Conservation (phyloP, 2,329 filamentous ascomycete genomes). For the Mycogone perniciosa region DNA sequence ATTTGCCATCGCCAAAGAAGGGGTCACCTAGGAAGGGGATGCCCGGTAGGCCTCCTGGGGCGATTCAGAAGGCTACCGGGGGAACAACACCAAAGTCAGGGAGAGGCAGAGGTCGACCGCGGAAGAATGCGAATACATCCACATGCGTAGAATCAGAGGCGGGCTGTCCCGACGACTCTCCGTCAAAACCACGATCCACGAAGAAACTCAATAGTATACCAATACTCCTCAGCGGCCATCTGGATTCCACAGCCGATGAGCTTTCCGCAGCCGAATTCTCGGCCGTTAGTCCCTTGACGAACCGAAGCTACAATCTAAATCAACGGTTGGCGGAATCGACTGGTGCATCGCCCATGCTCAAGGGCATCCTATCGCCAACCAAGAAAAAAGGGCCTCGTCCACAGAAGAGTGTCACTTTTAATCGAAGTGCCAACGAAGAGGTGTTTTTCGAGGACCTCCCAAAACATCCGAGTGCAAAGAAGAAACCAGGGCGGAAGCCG, state of each 20-base stretch:
- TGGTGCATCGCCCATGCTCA: slow-evolving; percentile 31
- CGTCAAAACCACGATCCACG: slow-evolving; percentile 11
- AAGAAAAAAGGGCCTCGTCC: slow-evolving; percentile 36
- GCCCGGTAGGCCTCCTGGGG: too few species aligned
- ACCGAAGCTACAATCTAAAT: slow-evolving; percentile 6
- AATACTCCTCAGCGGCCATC: slow-evolving; percentile 6
- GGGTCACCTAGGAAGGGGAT: background rate
- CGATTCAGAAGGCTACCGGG: slow-evolving; percentile 14
- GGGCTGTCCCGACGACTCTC: slow-evolving; percentile 9
- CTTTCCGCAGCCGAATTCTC: background rate
- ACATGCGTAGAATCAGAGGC: slow-evolving; percentile 8
- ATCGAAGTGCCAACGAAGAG: slow-evolving; percentile 33
- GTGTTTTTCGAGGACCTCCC: slow-evolving; percentile 49
- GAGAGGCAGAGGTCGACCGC: background rate
- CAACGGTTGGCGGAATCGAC: slow-evolving; percentile 7
- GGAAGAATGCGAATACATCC: slow-evolving; percentile 6
- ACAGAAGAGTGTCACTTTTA: slow-evolving; percentile 52
- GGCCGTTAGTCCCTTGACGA: slow-evolving; percentile 8
- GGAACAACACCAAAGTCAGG: slow-evolving; percentile 10
- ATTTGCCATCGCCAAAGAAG: slow-evolving; percentile 7
- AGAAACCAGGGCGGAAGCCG: slow-evolving; percentile 19
- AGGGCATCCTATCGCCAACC: slow-evolving; percentile 51
- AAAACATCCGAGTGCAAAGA: slow-evolving; percentile 27
- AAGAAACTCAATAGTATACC: slow-evolving; percentile 1
- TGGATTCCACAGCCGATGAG: slow-evolving; percentile 11